Evolutionary conservation across 192 early-diverging fungal species (phyloP).

Genomic region (Jimgerdemannia flammicorona): DNA sequence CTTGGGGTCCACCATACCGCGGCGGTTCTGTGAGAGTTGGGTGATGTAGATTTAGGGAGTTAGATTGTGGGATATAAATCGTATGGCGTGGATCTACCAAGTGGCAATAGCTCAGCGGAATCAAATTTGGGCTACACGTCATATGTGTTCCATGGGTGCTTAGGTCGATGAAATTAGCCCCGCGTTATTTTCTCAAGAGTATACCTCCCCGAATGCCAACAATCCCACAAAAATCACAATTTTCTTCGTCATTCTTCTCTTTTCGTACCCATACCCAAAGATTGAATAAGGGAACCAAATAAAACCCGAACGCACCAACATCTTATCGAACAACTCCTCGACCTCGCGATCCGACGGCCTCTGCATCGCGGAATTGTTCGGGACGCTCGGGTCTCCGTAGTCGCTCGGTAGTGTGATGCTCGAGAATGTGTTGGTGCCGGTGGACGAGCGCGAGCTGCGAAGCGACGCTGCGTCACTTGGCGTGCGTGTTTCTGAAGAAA

Average conservation of each 20-base stretch:
- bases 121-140: too few relatives aligned
- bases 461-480: conserved; percentile 18
- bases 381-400: not conserved
- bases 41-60: too few relatives aligned
- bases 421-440: not conserved
- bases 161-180: too few relatives aligned
- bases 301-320: conserved; percentile 40
- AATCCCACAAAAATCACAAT: too few relatives aligned
- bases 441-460: conserved; percentile 32
- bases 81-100: not conserved
- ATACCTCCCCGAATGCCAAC: too few relatives aligned
- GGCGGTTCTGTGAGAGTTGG: conserved; percentile 34
- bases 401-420: conserved; percentile 5
- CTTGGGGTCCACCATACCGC: conserved; percentile 45
- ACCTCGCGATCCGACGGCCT: conserved; percentile 44
- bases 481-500: conserved; percentile 1
- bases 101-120: too few relatives aligned
- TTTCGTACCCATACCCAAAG: not conserved
- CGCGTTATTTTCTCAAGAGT: too few relatives aligned
- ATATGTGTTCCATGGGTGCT: too few relatives aligned
- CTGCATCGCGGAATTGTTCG: conserved; percentile 2
- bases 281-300: too few relatives aligned
- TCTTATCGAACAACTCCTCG: conserved; percentile 49
- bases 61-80: not conserved
- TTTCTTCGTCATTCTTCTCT: too few relatives aligned